A percentile compares a stretch with the other conserved stretches of the same genome.
Evolutionary conservation across 768 basidiomycete species (phyloP).

Genomic region (Polyporus arcularius): DNA sequence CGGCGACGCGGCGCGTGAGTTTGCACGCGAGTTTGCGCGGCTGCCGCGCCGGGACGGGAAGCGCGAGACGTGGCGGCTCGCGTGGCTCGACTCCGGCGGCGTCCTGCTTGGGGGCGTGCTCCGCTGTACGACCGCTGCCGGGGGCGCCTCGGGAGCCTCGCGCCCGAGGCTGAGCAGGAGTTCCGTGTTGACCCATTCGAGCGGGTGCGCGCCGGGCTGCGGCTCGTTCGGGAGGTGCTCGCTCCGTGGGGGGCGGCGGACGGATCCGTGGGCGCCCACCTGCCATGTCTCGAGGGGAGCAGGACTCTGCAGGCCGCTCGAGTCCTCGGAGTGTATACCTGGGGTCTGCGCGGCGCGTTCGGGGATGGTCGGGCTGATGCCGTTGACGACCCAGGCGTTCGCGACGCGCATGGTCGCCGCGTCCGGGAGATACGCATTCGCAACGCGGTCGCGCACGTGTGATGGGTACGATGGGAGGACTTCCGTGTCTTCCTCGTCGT

Average conservation of each 20-base stretch:
- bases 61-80: conserved; percentile 24
- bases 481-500: conserved; percentile 58
- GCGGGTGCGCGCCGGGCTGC: conserved; percentile 43
- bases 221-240: conserved; percentile 34
- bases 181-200: conserved; percentile 87
- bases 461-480: conserved; percentile 88
- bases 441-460: conserved; percentile 89
- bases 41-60: conserved; percentile 33
- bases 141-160: conserved; percentile 33
- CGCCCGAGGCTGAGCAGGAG: conserved; percentile 66
- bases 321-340: conserved; percentile 13
- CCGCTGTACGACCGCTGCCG: conserved; percentile 25
- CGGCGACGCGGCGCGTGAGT: conserved; percentile 54
- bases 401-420: conserved; percentile 60
- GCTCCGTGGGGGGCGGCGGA: conserved; percentile 9
- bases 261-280: conserved; percentile 2
- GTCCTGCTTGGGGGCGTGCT: conserved; percentile 30
- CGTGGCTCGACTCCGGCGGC: conserved; percentile 28
- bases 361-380: conserved; percentile 40
- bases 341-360: conserved; percentile 14
- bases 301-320: conserved; percentile 25
- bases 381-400: conserved; percentile 59
- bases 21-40: conserved; percentile 27
- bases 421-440: conserved; percentile 72
- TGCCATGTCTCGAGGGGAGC: conserved; percentile 25